A percentile compares a stretch with the other conserved stretches of the same genome.
Evolutionary conservation across 139 green algal genomes (phyloP).

Genomic region (Chlamydomonas eustigma): DNA sequence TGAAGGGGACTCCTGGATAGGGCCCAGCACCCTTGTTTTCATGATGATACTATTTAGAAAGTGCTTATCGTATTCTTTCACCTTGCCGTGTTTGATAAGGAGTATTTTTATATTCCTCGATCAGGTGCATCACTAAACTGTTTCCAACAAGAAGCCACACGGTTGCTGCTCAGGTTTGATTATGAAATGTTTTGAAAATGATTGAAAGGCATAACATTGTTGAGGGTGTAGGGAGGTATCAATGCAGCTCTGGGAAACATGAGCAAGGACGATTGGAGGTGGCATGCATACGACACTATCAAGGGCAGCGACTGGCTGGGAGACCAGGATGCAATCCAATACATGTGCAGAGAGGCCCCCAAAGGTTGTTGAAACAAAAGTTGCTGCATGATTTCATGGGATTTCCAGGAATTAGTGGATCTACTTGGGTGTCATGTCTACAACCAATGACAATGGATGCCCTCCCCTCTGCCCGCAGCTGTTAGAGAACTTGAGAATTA

Average conservation of each 20-base stretch:
- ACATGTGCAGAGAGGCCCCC: constrained; percentile 87
- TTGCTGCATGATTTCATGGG: too few species aligned
- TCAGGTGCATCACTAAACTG: constrained; percentile 98
- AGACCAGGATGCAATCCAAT: constrained; percentile 82
- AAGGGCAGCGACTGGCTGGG: constrained; percentile 99
- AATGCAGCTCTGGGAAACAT: constrained; percentile 99
- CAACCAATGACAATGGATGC: too few species aligned
- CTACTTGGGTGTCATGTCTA: too few species aligned
- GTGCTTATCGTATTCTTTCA: neutral
- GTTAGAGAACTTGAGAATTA: constrained; percentile 94
- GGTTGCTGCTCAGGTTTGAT: constrained; percentile 75
- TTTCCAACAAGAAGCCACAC: constrained; percentile 99
- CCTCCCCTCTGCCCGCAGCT: neutral
- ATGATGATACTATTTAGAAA: neutral
- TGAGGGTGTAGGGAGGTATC: constrained; percentile 94
- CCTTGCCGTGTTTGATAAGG: neutral
- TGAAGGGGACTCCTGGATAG: neutral
- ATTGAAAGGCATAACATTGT: too few species aligned
- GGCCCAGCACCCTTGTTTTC: too few species aligned
- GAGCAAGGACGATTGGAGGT: constrained; percentile 97
- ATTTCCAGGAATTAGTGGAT: too few species aligned
- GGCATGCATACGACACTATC: constrained; percentile 99
- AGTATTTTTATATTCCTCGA: neutral
- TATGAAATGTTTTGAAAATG: too few species aligned
- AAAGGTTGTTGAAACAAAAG: too few species aligned